A percentile compares a stretch with the other conserved stretches of the same genome.
phyloP scores from a whole-genome alignment of 176 grass and related monocot genomes.

The Melocanna baccifera region DNA sequence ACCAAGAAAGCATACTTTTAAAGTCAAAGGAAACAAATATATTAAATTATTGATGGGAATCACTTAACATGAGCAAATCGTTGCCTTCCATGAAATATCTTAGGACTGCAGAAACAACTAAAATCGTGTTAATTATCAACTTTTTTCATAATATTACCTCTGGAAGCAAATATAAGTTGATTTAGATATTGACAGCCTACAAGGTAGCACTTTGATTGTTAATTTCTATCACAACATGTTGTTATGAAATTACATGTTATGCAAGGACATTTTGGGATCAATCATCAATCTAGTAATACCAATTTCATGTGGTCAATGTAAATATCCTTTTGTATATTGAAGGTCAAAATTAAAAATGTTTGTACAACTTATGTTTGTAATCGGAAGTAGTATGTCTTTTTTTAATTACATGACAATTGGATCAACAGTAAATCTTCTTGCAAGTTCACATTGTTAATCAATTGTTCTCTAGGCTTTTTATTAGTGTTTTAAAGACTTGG shows the following conservation, averaged over 20 bases:
- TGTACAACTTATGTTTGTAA: neutral
- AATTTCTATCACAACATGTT: neutral
- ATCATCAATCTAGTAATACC: neutral
- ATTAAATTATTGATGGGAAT: neutral
- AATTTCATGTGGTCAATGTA: neutral
- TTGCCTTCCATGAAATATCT: neutral
- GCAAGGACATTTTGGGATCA: neutral
- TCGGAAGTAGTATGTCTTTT: neutral
- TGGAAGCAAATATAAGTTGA: neutral
- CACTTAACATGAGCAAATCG: neutral
- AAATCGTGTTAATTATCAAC: too few relatives aligned
- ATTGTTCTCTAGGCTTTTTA: neutral
- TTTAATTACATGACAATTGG: neutral
- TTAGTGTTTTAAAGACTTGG: neutral
- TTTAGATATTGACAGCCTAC: neutral
- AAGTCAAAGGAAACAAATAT: constrained; percentile 64
- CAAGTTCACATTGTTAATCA: neutral
- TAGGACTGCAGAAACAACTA: constrained; percentile 1
- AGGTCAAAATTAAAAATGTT: neutral
- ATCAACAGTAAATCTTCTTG: neutral
- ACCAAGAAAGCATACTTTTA: constrained; percentile 80
- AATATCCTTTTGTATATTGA: neutral
- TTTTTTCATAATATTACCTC: neutral
- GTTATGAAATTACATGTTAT: neutral
- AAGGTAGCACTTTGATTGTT: neutral